A percentile compares a stretch with the other conserved stretches of the same genome.
Evolutionary conservation across 768 basidiomycete species (phyloP).

Genomic region (Xerocomus brunneocitrinus): DNA sequence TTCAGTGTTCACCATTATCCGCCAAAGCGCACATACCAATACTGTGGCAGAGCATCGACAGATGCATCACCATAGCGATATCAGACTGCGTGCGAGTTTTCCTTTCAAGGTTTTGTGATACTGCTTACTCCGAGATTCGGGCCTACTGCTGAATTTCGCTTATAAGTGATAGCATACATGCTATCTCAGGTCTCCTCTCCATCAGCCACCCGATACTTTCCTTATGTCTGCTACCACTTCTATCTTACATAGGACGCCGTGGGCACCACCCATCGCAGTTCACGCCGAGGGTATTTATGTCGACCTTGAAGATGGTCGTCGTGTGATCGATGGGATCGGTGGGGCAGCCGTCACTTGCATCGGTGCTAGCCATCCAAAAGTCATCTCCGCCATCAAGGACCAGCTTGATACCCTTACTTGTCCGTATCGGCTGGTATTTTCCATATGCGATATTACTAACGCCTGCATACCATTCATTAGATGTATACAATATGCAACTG

Average conservation of each 20-base stretch:
- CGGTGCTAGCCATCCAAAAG: constrained; percentile 68
- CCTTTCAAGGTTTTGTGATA: neutral
- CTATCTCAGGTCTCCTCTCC: neutral
- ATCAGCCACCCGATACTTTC: neutral
- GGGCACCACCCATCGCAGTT: constrained; percentile 66
- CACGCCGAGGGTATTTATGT: constrained; percentile 67
- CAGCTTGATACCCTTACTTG: constrained; percentile 77
- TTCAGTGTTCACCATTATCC: no score
- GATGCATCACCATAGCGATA: no score
- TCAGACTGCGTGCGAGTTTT: neutral
- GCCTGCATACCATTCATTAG: constrained; percentile 32
- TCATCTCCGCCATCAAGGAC: constrained; percentile 70
- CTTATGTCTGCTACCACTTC: constrained; percentile 24
- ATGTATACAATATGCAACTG: constrained; percentile 85
- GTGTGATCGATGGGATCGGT: constrained; percentile 74
- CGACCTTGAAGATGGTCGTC: constrained; percentile 62
- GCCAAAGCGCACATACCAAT: no score
- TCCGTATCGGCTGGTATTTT: constrained; percentile 32
- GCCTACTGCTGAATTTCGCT: neutral
- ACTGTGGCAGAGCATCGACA: no score
- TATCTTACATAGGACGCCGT: constrained; percentile 69
- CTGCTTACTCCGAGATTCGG: neutral
- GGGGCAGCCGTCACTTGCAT: constrained; percentile 83
- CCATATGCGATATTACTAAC: neutral
- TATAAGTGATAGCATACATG: neutral